Conservation (phyloP, 345 rosid species). For the Brassica nigra region DNA sequence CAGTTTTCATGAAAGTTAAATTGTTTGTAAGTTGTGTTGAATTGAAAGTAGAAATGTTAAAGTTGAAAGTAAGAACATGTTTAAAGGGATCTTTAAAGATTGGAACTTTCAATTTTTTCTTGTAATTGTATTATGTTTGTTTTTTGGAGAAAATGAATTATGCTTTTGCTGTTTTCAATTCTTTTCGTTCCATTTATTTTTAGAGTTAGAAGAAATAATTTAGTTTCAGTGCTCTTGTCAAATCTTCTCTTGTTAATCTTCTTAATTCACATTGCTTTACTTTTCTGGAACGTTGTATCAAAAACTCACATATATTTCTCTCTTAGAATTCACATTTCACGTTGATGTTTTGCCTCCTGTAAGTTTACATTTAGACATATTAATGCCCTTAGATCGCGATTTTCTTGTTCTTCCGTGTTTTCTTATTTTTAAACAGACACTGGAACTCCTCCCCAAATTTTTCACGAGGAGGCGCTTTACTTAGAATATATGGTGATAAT, state of each 20-base stretch:
- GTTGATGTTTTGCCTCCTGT: neutral
- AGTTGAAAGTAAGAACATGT: no score
- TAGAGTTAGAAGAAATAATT: neutral
- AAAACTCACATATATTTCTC: neutral
- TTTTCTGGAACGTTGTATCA: neutral
- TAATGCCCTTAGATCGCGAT: neutral
- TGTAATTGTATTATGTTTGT: neutral
- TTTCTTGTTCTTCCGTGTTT: neutral
- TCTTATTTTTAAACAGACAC: neutral
- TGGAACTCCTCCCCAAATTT: neutral
- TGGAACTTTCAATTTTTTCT: neutral
- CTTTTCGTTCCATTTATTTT: neutral
- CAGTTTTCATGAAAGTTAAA: no score
- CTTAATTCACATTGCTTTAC: slow-evolving; percentile 1
- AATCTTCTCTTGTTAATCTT: neutral
- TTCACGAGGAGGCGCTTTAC: neutral
- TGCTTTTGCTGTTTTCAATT: neutral
- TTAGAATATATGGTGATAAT: neutral
- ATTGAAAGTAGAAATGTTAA: no score
- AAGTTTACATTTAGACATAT: neutral
- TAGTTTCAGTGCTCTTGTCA: neutral
- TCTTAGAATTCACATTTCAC: slow-evolving; percentile 3
- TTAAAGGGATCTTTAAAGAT: neutral
- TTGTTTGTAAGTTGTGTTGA: no score
- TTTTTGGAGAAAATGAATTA: neutral